Evolutionary conservation across 2,329 filamentous ascomycete genomes (phyloP), one percentile per base, ranked within the genome.

Genomic region (Coniochaeta sp.): DNA sequence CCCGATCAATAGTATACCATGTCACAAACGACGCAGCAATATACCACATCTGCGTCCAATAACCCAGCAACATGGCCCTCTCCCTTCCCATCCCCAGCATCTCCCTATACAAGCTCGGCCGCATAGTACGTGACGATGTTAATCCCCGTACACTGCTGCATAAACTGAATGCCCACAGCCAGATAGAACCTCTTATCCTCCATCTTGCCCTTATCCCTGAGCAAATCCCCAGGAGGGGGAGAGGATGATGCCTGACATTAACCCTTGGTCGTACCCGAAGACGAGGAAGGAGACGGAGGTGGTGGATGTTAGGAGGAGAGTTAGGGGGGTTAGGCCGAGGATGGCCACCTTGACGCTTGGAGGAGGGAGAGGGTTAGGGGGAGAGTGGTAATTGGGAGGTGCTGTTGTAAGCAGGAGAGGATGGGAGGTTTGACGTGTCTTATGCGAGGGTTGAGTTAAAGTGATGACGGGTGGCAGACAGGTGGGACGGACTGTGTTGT

Each of bases 81-180:
- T 61, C 52, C 46, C 55, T 54, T 22, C 52, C 53, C 58, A 64
- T 61, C n/a, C 60, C 60, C 26, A 65, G 49, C 22, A 47, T 57
- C 5, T 56, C 49, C 18, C 50, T 53, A 46, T 61, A 64, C 12
- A 66, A n/a, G 49, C 6, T 58, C 61, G 1, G 63, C 59, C 13
- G 61, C 59, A 50, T 61, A 65, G 51, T 62, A 64, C 28, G 57
- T 64, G 47, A 65, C 52, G 47, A 63, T 59, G 47, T 60, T 64
- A 48, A 58, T 57, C 48, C 62, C 62, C 5, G 54, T 58, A 22
- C 56, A 57, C 45, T 63, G 61, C 52, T 72, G 70, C 61, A 73
- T 71, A 54, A 72, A 69, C 46, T 71, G 67, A 6, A 67, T 66
- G 12, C 66, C 65, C 3, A 67, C 60, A 30, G 67, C 65, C 6